These are phyloP conservation scores for Priceomyces fermenticarens DNA, from an alignment of 805 yeast species.

Conservation along the genomic window DNA sequence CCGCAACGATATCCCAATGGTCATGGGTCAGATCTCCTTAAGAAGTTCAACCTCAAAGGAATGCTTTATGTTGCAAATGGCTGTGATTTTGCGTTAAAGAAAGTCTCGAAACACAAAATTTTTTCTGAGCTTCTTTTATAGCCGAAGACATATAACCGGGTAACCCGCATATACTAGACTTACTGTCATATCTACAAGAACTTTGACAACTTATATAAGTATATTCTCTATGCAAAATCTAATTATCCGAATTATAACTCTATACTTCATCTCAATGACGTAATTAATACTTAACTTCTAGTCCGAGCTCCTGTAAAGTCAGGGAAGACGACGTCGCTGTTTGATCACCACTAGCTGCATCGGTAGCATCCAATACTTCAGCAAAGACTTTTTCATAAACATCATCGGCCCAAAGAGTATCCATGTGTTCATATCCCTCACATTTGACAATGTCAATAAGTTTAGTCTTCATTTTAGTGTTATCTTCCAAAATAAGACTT, in stretches of 20 bases:
- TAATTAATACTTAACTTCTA: neutral
- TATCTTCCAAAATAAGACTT: slow-evolving; percentile 20
- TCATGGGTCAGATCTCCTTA: slow-evolving; percentile 69
- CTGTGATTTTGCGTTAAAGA: slow-evolving; percentile 69
- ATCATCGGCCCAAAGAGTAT: slow-evolving; percentile 26
- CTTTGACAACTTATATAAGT: neutral
- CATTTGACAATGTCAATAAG: slow-evolving; percentile 17
- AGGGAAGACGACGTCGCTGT: neutral
- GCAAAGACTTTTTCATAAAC: slow-evolving; percentile 24
- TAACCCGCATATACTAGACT: neutral
- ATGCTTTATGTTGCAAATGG: slow-evolving; percentile 61
- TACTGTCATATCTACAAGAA: too few relatives aligned
- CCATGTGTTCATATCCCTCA: slow-evolving; percentile 30
- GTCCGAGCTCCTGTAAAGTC: neutral
- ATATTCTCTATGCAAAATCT: neutral
- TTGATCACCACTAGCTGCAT: neutral
- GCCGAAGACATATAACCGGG: neutral
- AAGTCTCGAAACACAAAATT: slow-evolving; percentile 10
- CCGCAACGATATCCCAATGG: slow-evolving; percentile 56
- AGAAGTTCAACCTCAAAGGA: slow-evolving; percentile 68
- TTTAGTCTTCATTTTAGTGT: slow-evolving; percentile 19
- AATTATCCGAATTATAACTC: too few relatives aligned
- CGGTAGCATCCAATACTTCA: slow-evolving; percentile 13
- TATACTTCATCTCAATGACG: too few relatives aligned
- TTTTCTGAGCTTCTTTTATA: slow-evolving; percentile 1